Evolutionary conservation across 371 early-diverging fungal genomes (phyloP), one percentile per base, ranked within the genome.

Genomic region (Mortierella polycephala): DNA sequence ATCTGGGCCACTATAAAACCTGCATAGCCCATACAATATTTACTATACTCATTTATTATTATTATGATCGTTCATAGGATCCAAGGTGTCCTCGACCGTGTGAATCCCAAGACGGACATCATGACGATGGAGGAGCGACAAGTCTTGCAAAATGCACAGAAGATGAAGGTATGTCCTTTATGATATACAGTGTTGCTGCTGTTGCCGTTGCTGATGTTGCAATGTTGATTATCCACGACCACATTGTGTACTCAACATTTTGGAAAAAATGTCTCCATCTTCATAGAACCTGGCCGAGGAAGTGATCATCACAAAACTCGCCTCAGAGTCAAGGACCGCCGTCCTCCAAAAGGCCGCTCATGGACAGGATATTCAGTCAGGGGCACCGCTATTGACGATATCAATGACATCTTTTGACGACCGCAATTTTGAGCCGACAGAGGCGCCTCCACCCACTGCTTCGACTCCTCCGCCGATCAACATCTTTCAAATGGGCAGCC

Each of bases 61-160:
- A 30, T 60, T 20, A 11, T 16, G n/a, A 3, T 53, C 16, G 8
- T 5, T 30, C 7, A 7, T 66, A 76, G 76, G 40, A 63, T 76
- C 16, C 76, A 76, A 18, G 60, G 60, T 42, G 64, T 63, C 41
- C 55, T 76, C 39, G 59, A 64, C 39, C 63, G 76, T 7, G 64
- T 76, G 16, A 58, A 21, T 42, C 45, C 63, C 20, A 76, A 63
- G 37, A 49, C 63, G 50, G 71, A 76, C 12, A 64, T 46, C 30
- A 67, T 76, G 71, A 59, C 76, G 10, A 18, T 44, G 20, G 67
- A 71, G n/a, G 76, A 76, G 60, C 65, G 71, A 49, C 67, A 67
- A 37, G 50, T 71, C 18, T 37, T 76, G 7, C 71, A 71, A 30
- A 67, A 76, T 12, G 76, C 76, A n/a, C 71, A 71, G 44, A 76